Conservation (phyloP, 2,329 filamentous ascomycete species). For the Balansia obtecta region DNA sequence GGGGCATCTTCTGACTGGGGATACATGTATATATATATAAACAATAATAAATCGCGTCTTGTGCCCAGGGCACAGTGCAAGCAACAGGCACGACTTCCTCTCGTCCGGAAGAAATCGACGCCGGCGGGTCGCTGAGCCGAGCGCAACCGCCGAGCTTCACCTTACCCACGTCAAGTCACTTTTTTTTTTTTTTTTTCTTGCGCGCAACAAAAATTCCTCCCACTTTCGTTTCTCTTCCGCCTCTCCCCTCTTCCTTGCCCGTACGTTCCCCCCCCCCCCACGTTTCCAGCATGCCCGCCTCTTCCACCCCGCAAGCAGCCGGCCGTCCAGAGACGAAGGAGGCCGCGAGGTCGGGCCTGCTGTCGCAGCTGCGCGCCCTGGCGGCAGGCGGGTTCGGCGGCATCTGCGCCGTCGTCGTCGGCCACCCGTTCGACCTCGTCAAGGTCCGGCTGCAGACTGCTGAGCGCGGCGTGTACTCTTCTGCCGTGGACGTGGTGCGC, state of each 20-base stretch:
- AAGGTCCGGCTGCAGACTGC: slow-evolving; percentile 96
- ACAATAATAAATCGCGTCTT: too few species aligned
- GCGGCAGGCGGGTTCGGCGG: slow-evolving; percentile 87
- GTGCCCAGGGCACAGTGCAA: too few species aligned
- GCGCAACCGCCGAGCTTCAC: slow-evolving; percentile 1
- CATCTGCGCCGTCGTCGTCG: slow-evolving; percentile 83
- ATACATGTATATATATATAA: too few species aligned
- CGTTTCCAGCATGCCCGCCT: not conserved
- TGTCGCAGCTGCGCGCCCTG: slow-evolving; percentile 61
- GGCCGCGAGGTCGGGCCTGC: slow-evolving; percentile 21
- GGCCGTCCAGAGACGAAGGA: too few species aligned
- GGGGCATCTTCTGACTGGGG: too few species aligned
- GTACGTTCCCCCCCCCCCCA: not conserved
- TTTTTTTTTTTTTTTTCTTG: not conserved
- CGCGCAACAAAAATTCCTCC: too few species aligned
- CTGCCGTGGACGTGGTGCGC: slow-evolving; percentile 81
- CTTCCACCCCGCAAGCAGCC: slow-evolving; percentile 10
- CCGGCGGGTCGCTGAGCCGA: too few species aligned
- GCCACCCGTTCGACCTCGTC: slow-evolving; percentile 94
- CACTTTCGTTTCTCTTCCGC: too few species aligned
- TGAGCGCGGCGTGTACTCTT: slow-evolving; percentile 81
- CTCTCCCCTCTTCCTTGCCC: not conserved
- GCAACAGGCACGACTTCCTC: too few species aligned
- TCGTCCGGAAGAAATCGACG: too few species aligned
- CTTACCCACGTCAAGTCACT: slow-evolving; percentile 4